Conservation (phyloP, 1,284 basidiomycete genomes). For the Microbotryomycetes sp. region DNA sequence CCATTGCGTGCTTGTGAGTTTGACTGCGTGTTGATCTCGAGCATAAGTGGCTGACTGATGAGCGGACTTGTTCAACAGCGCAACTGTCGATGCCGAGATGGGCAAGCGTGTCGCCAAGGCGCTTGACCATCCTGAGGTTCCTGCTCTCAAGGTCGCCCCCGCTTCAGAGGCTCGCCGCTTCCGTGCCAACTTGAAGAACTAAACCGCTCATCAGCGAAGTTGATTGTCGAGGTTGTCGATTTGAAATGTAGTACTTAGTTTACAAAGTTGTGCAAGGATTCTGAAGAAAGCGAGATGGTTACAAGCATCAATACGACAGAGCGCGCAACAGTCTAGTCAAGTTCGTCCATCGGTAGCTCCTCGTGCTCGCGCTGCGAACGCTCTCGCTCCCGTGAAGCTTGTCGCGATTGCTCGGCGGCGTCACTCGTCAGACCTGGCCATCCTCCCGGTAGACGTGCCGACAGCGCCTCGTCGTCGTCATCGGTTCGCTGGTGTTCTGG, state of each 20-base stretch:
- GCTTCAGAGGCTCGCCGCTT: slow-evolving; percentile 52
- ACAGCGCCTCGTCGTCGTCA: not conserved
- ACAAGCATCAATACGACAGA: no score
- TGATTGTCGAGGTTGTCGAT: no score
- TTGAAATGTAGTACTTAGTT: no score
- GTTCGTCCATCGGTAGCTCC: not conserved
- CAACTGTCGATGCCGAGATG: slow-evolving; percentile 60
- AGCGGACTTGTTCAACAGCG: slow-evolving; percentile 46
- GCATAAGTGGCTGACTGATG: not conserved
- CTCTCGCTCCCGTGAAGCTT: not conserved
- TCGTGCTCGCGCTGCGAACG: not conserved
- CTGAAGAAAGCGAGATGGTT: no score
- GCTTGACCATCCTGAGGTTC: slow-evolving; percentile 48
- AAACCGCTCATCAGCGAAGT: no score
- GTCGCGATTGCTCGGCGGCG: not conserved
- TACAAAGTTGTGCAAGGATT: no score
- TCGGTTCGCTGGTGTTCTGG: not conserved
- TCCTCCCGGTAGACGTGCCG: not conserved
- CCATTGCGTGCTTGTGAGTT: slow-evolving; percentile 43
- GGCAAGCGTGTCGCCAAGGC: slow-evolving; percentile 66
- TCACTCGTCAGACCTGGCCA: not conserved
- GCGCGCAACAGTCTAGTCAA: no score
- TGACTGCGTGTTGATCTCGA: not conserved
- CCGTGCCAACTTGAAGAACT: slow-evolving; percentile 41
- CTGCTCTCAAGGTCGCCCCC: slow-evolving; percentile 36